Evolutionary conservation across 345 rosid genomes (phyloP).

Genomic region (Eucalyptus caleyi): DNA sequence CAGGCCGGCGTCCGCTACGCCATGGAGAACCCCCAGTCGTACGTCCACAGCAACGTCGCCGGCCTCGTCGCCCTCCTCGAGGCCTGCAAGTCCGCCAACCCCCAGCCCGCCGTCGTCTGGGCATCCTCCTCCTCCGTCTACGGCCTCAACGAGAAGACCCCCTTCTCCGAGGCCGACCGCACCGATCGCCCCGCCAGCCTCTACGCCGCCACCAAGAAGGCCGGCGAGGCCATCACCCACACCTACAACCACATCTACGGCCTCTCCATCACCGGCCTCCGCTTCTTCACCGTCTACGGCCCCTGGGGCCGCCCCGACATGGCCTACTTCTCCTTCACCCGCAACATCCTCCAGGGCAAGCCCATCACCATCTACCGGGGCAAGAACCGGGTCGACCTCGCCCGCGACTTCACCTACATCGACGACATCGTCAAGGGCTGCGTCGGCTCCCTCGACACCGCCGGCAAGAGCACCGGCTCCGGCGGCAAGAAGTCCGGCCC

Average conservation of each 20-base stretch:
- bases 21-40: constrained; percentile 20
- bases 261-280: constrained; percentile 17
- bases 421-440: constrained; percentile 26
- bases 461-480: constrained; percentile 21
- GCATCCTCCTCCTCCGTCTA: constrained; percentile 27
- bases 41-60: constrained; percentile 19
- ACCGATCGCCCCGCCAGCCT: constrained; percentile 12
- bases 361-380: constrained; percentile 23
- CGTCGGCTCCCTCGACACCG: constrained; percentile 12
- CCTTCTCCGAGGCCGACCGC: constrained; percentile 14
- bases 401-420: constrained; percentile 23
- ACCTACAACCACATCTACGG: constrained; percentile 29
- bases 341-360: constrained; percentile 22
- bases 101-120: constrained; percentile 26
- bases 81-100: constrained; percentile 16
- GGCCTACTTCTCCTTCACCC: constrained; percentile 21
- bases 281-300: constrained; percentile 26
- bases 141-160: constrained; percentile 14
- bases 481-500: constrained; percentile 20
- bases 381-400: constrained; percentile 13
- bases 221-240: constrained; percentile 25
- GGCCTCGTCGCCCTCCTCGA: constrained; percentile 20
- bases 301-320: constrained; percentile 30
- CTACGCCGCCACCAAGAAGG: constrained; percentile 25
- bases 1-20: constrained; percentile 26